Conservation (phyloP, 1,284 basidiomycete species). For the Ustilago cynodontis region DNA sequence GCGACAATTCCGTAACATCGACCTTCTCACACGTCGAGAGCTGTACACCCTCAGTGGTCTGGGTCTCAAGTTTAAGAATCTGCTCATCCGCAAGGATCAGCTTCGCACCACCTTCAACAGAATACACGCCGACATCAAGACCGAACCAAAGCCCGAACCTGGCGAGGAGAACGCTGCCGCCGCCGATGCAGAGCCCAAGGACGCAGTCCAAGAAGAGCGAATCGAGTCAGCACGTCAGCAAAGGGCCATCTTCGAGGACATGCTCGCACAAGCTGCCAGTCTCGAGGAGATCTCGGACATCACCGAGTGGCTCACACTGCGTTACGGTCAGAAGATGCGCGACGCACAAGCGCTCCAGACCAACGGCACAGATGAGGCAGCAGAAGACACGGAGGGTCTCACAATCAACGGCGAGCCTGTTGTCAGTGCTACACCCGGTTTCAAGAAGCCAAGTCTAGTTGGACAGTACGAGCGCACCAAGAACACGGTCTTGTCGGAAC, state of each 20-base stretch:
- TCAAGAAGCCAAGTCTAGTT: conserved; percentile 85
- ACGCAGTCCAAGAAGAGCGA: conserved; percentile 9
- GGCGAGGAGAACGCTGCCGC: conserved; percentile 79
- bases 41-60: conserved; percentile 78
- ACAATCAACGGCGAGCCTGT: conserved; percentile 32
- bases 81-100: conserved; percentile 63
- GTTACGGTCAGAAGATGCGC: conserved; percentile 74
- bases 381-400: conserved; percentile 70
- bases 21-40: conserved; percentile 63
- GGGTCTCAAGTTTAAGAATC: conserved; percentile 67
- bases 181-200: conserved; percentile 4
- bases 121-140: conserved; percentile 73
- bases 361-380: conserved; percentile 78
- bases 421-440: conserved; percentile 71
- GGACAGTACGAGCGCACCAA: conserved; percentile 88
- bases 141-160: conserved; percentile 72
- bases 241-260: conserved; percentile 49
- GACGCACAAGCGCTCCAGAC: conserved; percentile 73
- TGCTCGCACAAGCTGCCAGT: conserved; percentile 71
- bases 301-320: conserved; percentile 89
- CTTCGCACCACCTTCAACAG: conserved; percentile 60
- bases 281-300: conserved; percentile 92
- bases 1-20: conserved; percentile 41
- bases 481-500: conserved; percentile 79
- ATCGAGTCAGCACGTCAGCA: conserved; percentile 25